Evolutionary conservation across 2,329 filamentous ascomycete species (phyloP).

Genomic region (Aspergillaceae sp.): DNA sequence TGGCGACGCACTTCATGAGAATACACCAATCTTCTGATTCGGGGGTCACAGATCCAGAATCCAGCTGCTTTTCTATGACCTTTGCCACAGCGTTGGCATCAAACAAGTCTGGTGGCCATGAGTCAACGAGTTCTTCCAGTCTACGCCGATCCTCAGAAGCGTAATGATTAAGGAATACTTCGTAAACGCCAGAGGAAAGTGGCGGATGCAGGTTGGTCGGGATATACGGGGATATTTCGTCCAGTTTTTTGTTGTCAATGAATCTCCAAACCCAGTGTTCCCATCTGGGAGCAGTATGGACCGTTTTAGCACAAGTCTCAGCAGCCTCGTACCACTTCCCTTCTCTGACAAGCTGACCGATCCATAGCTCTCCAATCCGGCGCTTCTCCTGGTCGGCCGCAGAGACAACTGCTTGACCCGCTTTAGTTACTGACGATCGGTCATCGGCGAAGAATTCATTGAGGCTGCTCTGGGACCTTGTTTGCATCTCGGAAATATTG

Average conservation of each 20-base stretch:
- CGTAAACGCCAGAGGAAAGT: conserved; percentile 73
- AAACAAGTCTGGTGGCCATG: conserved; percentile 79
- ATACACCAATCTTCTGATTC: conserved; percentile 83
- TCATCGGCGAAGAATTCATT: conserved; percentile 68
- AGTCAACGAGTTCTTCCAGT: conserved; percentile 69
- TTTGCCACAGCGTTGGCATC: conserved; percentile 67
- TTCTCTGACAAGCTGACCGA: conserved; percentile 70
- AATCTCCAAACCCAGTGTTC: conserved; percentile 95
- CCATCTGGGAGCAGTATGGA: conserved; percentile 73
- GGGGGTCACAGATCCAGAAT: conserved; percentile 63
- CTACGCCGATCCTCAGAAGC: conserved; percentile 65
- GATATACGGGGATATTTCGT: conserved; percentile 80
- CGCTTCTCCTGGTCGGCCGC: conserved; percentile 78
- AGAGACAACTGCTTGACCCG: conserved; percentile 51
- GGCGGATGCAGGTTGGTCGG: conserved; percentile 72
- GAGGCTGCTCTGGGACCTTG: conserved; percentile 38
- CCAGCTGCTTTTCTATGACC: conserved; percentile 73
- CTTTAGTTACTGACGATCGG: conserved; percentile 52
- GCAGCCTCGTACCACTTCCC: conserved; percentile 72
- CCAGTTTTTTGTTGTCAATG: conserved; percentile 73
- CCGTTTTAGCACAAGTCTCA: conserved; percentile 69
- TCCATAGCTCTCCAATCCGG: conserved; percentile 85
- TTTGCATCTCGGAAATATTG: conserved; percentile 22
- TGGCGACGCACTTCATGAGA: conserved; percentile 77
- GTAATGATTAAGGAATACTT: conserved; percentile 82